These are phyloP conservation scores for Ceratocystis papillata DNA, from an alignment of 2,329 filamentous ascomycete genomes.

Conservation along the genomic window DNA sequence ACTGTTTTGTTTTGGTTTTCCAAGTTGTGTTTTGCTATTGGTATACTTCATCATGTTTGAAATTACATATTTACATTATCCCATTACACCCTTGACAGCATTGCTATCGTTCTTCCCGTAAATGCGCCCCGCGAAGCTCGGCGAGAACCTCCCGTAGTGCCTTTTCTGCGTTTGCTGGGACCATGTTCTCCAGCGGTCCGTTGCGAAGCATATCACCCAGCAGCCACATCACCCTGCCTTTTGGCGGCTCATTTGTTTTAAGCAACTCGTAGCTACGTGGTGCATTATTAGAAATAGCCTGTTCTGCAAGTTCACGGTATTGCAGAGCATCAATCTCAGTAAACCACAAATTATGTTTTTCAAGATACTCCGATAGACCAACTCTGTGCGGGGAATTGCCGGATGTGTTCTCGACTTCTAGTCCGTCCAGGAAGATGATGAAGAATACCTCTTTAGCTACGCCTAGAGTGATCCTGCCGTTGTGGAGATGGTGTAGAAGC, in stretches of 20 bases:
- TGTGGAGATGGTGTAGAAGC: constrained; percentile 40
- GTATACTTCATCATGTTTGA: background rate
- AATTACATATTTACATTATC: background rate
- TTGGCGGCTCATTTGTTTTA: constrained; percentile 41
- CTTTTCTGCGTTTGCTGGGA: constrained; percentile 42
- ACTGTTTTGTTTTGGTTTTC: background rate
- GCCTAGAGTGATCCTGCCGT: constrained; percentile 42
- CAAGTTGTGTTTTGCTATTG: background rate
- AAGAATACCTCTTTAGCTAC: constrained; percentile 46
- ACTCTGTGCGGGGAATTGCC: constrained; percentile 40
- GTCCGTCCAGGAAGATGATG: constrained; percentile 16
- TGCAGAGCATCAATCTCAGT: constrained; percentile 39
- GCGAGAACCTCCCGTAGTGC: constrained; percentile 32
- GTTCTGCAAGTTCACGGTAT: constrained; percentile 39
- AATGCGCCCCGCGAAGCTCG: background rate
- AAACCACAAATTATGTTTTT: constrained; percentile 44
- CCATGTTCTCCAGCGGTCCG: constrained; percentile 45
- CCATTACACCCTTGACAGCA: background rate
- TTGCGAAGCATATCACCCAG: constrained; percentile 48
- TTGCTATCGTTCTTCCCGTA: background rate
- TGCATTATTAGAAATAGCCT: constrained; percentile 36
- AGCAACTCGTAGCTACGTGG: constrained; percentile 35
- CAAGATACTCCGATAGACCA: constrained; percentile 43
- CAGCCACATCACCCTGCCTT: constrained; percentile 51
- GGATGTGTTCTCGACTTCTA: constrained; percentile 21